phyloP scores from a whole-genome alignment of 2,329 filamentous ascomycete species.

The Botrytis tulipae region DNA sequence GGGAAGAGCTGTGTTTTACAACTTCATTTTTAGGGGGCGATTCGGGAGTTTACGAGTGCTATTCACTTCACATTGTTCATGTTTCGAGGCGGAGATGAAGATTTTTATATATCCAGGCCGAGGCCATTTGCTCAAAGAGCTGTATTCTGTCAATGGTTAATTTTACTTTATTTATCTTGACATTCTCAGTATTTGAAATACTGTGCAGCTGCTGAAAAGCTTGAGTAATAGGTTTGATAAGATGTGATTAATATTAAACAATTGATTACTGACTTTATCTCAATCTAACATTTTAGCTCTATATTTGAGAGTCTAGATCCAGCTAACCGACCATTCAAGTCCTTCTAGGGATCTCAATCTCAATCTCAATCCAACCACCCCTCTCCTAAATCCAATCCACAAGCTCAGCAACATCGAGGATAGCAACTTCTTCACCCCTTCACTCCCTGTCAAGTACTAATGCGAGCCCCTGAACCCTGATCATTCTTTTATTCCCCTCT shows the following conservation, averaged over 20 bases:
- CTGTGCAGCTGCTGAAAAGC: background rate
- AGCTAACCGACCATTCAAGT: background rate
- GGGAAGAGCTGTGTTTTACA: background rate
- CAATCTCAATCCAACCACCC: background rate
- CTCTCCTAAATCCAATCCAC: too few relatives aligned
- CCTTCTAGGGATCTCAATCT: background rate
- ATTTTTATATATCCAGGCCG: conserved; percentile 5
- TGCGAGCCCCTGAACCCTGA: too few relatives aligned
- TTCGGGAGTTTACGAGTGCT: background rate
- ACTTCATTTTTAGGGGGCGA: background rate
- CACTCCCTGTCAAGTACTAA: too few relatives aligned
- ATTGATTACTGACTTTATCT: background rate
- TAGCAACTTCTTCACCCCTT: too few relatives aligned
- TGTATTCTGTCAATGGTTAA: background rate
- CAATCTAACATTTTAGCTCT: background rate
- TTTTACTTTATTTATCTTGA: background rate
- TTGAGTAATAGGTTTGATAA: background rate
- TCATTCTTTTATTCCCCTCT: too few relatives aligned
- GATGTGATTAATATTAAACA: background rate
- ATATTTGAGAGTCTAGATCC: background rate
- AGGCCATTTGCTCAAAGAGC: conserved; percentile 1
- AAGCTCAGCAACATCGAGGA: too few relatives aligned
- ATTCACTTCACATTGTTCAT: background rate
- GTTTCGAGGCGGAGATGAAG: background rate
- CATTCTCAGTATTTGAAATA: background rate